Evolutionary conservation across 139 green algal species (phyloP).

Genomic region (Edaphochlamys debaryana): DNA sequence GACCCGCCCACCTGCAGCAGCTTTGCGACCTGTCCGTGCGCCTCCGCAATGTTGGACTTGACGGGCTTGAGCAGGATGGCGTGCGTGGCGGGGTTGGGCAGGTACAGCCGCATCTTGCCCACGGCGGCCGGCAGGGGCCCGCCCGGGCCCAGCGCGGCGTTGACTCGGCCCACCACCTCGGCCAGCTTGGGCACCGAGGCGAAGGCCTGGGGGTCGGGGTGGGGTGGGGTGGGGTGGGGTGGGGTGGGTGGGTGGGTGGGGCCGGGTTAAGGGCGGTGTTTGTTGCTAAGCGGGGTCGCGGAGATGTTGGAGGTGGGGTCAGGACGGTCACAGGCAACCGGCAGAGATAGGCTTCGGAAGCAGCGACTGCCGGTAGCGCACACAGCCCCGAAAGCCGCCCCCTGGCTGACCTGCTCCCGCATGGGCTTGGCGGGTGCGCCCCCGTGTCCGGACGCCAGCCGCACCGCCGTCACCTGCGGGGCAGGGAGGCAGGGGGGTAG

Average conservation of each 20-base stretch:
- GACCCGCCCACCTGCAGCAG: conserved; percentile 79
- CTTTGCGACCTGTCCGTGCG: conserved; percentile 87
- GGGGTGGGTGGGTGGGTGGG: not conserved
- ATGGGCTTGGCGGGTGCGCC: conserved; percentile 58
- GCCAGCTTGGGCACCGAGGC: conserved; percentile 80
- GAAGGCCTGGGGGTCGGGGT: conserved; percentile 83
- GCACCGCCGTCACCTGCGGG: conserved; percentile 67
- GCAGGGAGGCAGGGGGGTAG: too few species aligned
- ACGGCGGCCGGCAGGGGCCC: conserved; percentile 72
- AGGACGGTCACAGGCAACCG: too few species aligned
- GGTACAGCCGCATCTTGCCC: conserved; percentile 85
- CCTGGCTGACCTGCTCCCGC: conserved; percentile 82
- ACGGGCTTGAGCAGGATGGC: conserved; percentile 92
- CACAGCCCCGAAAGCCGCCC: too few species aligned
- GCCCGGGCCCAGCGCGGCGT: conserved; percentile 68
- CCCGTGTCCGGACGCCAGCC: conserved; percentile 51
- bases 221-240: not conserved
- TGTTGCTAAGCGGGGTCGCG: too few species aligned
- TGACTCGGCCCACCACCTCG: conserved; percentile 85
- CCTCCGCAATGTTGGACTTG: conserved; percentile 94
- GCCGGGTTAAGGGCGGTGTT: too few species aligned
- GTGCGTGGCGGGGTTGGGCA: conserved; percentile 81
- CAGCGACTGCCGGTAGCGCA: too few species aligned
- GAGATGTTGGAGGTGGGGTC: too few species aligned
- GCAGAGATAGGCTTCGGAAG: too few species aligned